Evolutionary conservation across 768 basidiomycete species (phyloP).

Genomic region (Coprinopsis cinerea): DNA sequence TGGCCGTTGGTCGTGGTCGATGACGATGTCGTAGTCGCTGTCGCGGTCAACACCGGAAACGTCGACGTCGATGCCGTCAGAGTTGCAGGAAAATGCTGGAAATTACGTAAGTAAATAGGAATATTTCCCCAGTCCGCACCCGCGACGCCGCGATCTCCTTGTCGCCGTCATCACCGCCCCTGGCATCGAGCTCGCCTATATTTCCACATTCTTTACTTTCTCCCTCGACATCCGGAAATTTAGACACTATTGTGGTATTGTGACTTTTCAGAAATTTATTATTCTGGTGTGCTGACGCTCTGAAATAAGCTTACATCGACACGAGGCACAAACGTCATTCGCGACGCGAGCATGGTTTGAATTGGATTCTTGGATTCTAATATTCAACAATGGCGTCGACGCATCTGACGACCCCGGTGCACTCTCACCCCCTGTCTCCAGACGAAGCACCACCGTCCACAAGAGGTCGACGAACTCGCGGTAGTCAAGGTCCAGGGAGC

Average conservation of each 20-base stretch:
- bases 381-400: slow-evolving; percentile 29
- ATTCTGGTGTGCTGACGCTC: background rate
- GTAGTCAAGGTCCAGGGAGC: slow-evolving; percentile 15
- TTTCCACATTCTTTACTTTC: background rate
- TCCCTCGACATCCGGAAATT: too few species aligned
- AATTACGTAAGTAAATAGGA: slow-evolving; percentile 10
- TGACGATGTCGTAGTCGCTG: background rate
- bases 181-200: background rate
- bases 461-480: slow-evolving; percentile 44
- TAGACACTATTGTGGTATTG: too few species aligned
- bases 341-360: slow-evolving; percentile 5
- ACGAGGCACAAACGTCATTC: slow-evolving; percentile 2
- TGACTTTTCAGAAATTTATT: too few species aligned
- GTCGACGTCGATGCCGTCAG: background rate
- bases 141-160: background rate
- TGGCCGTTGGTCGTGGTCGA: slow-evolving; percentile 13
- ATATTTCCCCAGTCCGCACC: background rate
- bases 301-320: background rate
- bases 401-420: slow-evolving; percentile 49
- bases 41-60: background rate
- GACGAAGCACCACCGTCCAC: slow-evolving; percentile 43
- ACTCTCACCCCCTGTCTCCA: slow-evolving; percentile 66
- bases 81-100: background rate
- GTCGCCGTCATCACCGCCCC: background rate
- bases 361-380: background rate